A percentile compares a stretch with the other conserved stretches of the same genome.
These are phyloP conservation scores for Solanum hybrid DNA, from an alignment of 305 asterid genomes.

Conservation along the genomic window DNA sequence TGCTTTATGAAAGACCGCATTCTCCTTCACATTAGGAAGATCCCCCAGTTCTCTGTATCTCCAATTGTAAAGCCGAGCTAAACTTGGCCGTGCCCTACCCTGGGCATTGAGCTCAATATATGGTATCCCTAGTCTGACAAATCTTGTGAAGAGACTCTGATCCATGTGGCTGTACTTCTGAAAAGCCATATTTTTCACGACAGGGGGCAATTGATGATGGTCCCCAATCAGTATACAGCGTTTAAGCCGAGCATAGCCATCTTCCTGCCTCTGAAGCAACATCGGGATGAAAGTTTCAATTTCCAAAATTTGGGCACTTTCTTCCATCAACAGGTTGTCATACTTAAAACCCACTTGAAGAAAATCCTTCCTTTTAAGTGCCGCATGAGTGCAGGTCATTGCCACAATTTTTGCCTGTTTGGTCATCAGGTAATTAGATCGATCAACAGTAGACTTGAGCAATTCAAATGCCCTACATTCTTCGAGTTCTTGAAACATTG, in stretches of 20 bases:
- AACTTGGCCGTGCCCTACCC: constrained; percentile 96
- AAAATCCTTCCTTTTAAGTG: constrained; percentile 94
- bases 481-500: constrained; percentile 95
- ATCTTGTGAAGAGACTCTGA: constrained; percentile 94
- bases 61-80: constrained; percentile 93
- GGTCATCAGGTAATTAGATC: constrained; percentile 92
- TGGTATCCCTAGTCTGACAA: constrained; percentile 91
- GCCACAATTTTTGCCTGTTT: constrained; percentile 98
- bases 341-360: constrained; percentile 85
- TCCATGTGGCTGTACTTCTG: constrained; percentile 99
- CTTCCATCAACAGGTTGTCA: constrained; percentile 95
- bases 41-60: constrained; percentile 90
- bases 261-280: constrained; percentile 99
- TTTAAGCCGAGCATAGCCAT: constrained; percentile 95
- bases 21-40: constrained; percentile 70
- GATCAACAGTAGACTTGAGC: constrained; percentile 89
- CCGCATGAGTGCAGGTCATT: constrained; percentile 99
- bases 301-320: constrained; percentile 98
- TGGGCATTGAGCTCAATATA: constrained; percentile 96
- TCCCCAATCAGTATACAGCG: constrained; percentile 97
- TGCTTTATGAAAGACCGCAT: constrained; percentile 53
- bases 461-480: constrained; percentile 98
- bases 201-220: constrained; percentile 98
- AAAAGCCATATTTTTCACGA: constrained; percentile 98
- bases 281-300: constrained; percentile 95